Conservation (phyloP, 2,329 filamentous ascomycete genomes). For the Penicillium verrucosum region DNA sequence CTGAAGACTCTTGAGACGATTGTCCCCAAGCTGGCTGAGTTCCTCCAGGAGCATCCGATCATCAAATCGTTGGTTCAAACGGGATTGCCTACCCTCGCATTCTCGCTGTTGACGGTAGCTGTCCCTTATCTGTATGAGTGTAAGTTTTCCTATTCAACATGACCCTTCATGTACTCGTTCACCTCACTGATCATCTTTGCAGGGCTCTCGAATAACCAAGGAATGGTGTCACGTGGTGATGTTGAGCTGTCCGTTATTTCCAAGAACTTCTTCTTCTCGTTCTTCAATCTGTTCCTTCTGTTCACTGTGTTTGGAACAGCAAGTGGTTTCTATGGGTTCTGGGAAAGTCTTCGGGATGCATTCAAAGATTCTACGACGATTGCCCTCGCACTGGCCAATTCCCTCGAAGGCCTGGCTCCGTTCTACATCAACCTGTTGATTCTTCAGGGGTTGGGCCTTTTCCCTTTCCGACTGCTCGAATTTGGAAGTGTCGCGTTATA, state of each 20-base stretch:
- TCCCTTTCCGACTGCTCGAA: slow-evolving; percentile 87
- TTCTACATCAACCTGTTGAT: slow-evolving; percentile 96
- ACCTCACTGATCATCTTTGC: slow-evolving; percentile 11
- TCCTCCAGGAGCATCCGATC: slow-evolving; percentile 66
- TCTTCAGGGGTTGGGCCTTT: slow-evolving; percentile 86
- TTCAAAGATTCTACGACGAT: slow-evolving; percentile 77
- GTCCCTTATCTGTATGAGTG: slow-evolving; percentile 95
- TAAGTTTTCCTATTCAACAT: slow-evolving; percentile 33
- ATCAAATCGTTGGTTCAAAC: slow-evolving; percentile 77
- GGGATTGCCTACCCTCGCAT: slow-evolving; percentile 77
- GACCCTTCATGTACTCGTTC: background rate
- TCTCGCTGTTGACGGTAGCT: slow-evolving; percentile 82
- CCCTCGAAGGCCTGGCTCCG: slow-evolving; percentile 68
- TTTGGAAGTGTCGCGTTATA: slow-evolving; percentile 83
- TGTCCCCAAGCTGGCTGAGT: slow-evolving; percentile 65
- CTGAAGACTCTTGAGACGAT: slow-evolving; percentile 74
- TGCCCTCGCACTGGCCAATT: slow-evolving; percentile 69
- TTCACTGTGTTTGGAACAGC: slow-evolving; percentile 86
- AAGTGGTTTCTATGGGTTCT: slow-evolving; percentile 66
- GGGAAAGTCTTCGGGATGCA: slow-evolving; percentile 63
- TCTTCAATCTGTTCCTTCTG: slow-evolving; percentile 97
- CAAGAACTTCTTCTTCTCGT: slow-evolving; percentile 99
- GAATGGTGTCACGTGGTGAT: slow-evolving; percentile 91
- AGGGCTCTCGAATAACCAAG: slow-evolving; percentile 80
- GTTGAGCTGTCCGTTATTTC: slow-evolving; percentile 92